A percentile compares a stretch with the other conserved stretches of the same genome.
Conservation (phyloP, 2,329 filamentous ascomycete genomes). For the Mycosphaerella sp. region DNA sequence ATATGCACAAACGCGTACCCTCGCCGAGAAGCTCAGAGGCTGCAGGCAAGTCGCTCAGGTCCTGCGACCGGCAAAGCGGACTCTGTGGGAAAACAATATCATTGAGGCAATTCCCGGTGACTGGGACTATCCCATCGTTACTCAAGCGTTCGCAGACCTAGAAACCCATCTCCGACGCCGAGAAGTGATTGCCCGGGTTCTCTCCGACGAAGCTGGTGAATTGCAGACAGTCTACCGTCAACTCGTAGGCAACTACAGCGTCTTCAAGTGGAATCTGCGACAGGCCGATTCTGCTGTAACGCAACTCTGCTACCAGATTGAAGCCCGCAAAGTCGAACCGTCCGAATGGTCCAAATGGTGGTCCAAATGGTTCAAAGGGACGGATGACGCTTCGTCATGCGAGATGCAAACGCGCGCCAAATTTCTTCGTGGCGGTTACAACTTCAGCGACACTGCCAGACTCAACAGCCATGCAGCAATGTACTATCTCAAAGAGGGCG, state of each 20-base stretch:
- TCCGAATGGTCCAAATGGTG: too few species aligned
- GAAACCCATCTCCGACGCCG: not conserved
- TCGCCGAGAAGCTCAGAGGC: not conserved
- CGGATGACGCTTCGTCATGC: not conserved
- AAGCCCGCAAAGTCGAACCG: not conserved
- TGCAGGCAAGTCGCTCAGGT: not conserved
- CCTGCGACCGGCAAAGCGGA: not conserved
- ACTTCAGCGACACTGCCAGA: not conserved
- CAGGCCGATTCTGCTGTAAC: too few species aligned
- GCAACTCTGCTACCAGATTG: too few species aligned
- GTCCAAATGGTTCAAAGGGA: not conserved
- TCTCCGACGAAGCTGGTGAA: not conserved
- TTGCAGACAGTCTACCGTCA: not conserved
- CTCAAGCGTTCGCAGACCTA: not conserved
- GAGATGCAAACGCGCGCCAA: not conserved
- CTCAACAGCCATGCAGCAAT: not conserved
- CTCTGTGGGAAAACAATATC: not conserved
- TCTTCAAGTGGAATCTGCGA: not conserved
- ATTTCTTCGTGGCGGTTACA: not conserved
- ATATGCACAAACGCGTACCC: not conserved
- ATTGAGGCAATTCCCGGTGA: not conserved
- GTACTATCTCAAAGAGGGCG: slow-evolving; percentile 1
- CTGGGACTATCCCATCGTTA: not conserved
- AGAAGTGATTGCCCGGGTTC: not conserved
- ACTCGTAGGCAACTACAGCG: not conserved